Percentiles rank a stretch among this genome's conserved stretches.
phyloP scores from a whole-genome alignment of 164 flowering plant species.

The Vitis labrusca region DNA sequence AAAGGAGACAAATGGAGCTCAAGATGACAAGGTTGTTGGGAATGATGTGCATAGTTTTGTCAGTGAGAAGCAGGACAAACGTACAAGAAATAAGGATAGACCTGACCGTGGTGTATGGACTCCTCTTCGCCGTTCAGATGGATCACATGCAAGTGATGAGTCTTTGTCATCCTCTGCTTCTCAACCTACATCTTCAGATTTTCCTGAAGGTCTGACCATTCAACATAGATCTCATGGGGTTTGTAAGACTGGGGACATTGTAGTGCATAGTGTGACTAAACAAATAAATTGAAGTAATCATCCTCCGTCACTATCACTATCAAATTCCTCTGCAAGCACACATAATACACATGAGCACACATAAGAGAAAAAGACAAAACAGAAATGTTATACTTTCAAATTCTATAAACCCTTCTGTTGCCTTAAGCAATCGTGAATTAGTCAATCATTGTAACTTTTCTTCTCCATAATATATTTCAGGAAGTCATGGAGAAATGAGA shows the following conservation, averaged over 20 bases:
- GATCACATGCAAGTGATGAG: conserved; percentile 62
- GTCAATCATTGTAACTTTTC: not conserved
- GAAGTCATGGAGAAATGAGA: conserved; percentile 39
- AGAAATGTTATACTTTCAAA: not conserved
- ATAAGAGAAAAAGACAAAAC: not conserved
- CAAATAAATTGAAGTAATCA: not conserved
- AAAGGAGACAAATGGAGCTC: conserved; percentile 45
- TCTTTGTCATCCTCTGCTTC: conserved; percentile 54
- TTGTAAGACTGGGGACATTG: not conserved
- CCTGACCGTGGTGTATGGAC: conserved; percentile 91
- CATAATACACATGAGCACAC: not conserved
- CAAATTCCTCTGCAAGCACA: not conserved
- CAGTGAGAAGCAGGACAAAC: conserved; percentile 61
- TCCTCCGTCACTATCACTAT: not conserved
- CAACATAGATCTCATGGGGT: not conserved
- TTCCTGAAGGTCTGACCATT: conserved; percentile 46
- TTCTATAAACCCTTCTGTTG: not conserved
- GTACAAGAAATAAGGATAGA: conserved; percentile 69
- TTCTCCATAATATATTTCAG: conserved; percentile 6
- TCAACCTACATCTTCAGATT: conserved; percentile 38
- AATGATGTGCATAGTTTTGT: conserved; percentile 40
- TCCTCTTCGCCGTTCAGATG: conserved; percentile 74
- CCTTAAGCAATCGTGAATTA: not conserved
- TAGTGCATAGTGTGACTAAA: not conserved
- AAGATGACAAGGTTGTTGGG: conserved; percentile 45